Percentiles rank a stretch among this genome's conserved stretches.
Evolutionary conservation across 2,329 filamentous ascomycete species (phyloP).

Genomic region (Fusarium globosum): DNA sequence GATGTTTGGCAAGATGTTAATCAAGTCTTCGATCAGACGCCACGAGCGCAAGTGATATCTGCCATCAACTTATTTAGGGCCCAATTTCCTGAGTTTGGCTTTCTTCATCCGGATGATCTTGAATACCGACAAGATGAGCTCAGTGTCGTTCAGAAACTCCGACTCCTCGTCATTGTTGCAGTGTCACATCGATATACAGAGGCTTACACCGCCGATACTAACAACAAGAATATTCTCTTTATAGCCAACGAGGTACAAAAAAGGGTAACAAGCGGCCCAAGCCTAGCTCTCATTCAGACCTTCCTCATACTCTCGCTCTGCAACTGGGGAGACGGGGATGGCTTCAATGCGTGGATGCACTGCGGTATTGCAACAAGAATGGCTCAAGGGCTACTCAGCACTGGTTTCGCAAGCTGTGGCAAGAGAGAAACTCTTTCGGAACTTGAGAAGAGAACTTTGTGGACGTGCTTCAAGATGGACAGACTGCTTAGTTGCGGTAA

Average conservation of each 20-base stretch:
- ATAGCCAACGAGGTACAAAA: conserved; percentile 31
- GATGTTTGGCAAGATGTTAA: conserved; percentile 8
- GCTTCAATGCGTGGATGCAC: conserved; percentile 45
- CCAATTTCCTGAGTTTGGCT: conserved; percentile 42
- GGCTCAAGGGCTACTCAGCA: conserved; percentile 40
- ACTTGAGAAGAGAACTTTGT: conserved; percentile 37
- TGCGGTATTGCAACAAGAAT: conserved; percentile 40
- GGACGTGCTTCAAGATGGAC: conserved; percentile 43
- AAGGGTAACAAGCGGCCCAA: conserved; percentile 23
- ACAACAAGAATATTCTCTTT: neutral
- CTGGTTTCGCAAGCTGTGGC: conserved; percentile 25
- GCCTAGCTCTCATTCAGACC: conserved; percentile 33
- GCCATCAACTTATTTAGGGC: conserved; percentile 30
- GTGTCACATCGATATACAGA: conserved; percentile 32
- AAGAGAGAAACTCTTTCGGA: conserved; percentile 30
- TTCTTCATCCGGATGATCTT: conserved; percentile 41
- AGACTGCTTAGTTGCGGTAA: conserved; percentile 39
- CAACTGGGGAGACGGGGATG: conserved; percentile 44
- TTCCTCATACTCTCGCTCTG: conserved; percentile 38
- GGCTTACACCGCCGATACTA: accelerated
- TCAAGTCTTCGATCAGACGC: conserved; percentile 8
- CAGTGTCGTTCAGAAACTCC: conserved; percentile 14
- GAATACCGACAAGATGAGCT: conserved; percentile 29
- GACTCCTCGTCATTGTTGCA: conserved; percentile 28
- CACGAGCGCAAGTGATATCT: conserved; percentile 7